Evolutionary conservation across 805 yeast species (phyloP).

Genomic region (Kluyveromyces aestuarii): DNA sequence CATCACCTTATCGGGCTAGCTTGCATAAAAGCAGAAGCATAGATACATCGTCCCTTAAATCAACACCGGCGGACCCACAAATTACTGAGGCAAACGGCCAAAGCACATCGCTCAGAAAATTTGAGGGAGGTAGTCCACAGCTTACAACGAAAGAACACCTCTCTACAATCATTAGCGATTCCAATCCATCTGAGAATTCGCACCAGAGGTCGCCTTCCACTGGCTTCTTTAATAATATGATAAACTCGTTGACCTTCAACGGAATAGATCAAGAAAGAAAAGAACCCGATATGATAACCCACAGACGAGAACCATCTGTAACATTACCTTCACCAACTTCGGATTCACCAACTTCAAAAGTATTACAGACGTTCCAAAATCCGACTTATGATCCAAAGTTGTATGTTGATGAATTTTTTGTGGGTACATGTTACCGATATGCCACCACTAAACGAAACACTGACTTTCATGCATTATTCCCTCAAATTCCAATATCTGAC

Average conservation of each 20-base stretch:
- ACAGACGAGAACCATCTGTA: conserved; percentile 1
- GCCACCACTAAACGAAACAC: conserved; percentile 56
- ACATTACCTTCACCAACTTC: conserved; percentile 1
- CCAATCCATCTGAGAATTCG: neutral
- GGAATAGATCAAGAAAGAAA: neutral
- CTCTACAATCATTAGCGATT: neutral
- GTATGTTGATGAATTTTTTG: conserved; percentile 50
- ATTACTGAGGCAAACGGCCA: conserved; percentile 11
- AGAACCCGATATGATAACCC: conserved; percentile 1
- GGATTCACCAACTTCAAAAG: conserved; percentile 3
- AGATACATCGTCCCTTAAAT: conserved; percentile 11
- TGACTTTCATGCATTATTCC: conserved; percentile 73
- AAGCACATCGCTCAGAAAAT: neutral
- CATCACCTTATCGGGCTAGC: neutral
- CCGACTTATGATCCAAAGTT: conserved; percentile 27
- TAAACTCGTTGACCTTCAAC: conserved; percentile 14
- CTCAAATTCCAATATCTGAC: conserved; percentile 58
- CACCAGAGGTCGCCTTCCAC: conserved; percentile 5
- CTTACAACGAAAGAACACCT: conserved; percentile 1
- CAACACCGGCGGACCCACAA: conserved; percentile 24
- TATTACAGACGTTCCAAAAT: neutral
- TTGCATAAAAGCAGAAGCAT: conserved; percentile 1
- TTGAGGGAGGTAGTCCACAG: neutral
- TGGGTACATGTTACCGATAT: conserved; percentile 50
- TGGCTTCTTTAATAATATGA: conserved; percentile 17